These are phyloP conservation scores for Pseudocercospora cruenta DNA, from an alignment of 2,329 filamentous ascomycete genomes.

Conservation along the genomic window DNA sequence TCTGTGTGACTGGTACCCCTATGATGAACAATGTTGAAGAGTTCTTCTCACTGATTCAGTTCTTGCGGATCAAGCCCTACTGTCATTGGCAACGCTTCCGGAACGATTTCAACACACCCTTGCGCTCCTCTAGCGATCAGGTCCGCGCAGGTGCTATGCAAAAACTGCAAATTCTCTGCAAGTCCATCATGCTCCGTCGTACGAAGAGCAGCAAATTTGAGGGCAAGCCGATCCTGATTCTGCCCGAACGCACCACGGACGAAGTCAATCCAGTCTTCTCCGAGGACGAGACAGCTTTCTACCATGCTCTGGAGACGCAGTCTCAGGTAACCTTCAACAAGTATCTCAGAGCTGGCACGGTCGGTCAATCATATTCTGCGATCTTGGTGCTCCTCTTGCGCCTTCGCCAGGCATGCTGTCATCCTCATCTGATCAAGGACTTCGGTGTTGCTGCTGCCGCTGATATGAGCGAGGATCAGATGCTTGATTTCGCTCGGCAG, in stretches of 20 bases:
- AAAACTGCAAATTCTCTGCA: constrained; percentile 73
- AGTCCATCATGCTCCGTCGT: constrained; percentile 78
- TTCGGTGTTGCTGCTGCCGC: constrained; percentile 58
- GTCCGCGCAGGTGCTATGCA: constrained; percentile 60
- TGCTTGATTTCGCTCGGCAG: constrained; percentile 64
- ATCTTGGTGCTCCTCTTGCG: constrained; percentile 79
- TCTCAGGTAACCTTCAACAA: constrained; percentile 75
- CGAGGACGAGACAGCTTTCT: constrained; percentile 67
- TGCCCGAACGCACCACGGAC: constrained; percentile 68
- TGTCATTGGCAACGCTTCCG: constrained; percentile 66
- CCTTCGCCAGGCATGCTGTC: constrained; percentile 79
- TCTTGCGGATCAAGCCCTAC: constrained; percentile 77
- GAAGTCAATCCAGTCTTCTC: constrained; percentile 67
- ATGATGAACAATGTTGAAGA: constrained; percentile 88
- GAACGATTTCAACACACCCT: constrained; percentile 57
- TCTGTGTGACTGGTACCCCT: constrained; percentile 79
- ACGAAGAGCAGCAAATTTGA: constrained; percentile 80
- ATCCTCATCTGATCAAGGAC: constrained; percentile 72
- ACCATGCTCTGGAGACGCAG: constrained; percentile 66
- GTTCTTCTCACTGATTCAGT: constrained; percentile 75
- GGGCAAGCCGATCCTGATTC: constrained; percentile 71
- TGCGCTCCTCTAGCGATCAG: constrained; percentile 48
- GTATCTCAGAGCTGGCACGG: constrained; percentile 69
- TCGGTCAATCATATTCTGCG: constrained; percentile 75
- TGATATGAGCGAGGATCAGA: constrained; percentile 57